Base-by-base conservation (phyloP, 1,284 basidiomycete genomes). In the Trichosporon asahii region DNA sequence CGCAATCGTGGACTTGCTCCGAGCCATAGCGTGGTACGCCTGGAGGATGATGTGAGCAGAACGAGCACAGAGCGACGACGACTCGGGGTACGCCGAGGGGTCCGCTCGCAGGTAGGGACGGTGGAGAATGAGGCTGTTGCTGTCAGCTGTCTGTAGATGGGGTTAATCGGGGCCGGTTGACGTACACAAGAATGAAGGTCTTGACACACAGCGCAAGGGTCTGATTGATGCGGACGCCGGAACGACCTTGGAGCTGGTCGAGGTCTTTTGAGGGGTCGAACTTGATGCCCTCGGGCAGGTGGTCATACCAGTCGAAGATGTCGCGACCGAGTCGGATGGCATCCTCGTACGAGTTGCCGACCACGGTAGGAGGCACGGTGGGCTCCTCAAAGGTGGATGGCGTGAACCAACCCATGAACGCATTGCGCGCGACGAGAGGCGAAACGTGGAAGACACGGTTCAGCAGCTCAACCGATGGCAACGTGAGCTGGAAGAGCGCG, bases 31-130 rank as follows among this genome's bases (percentile, higher is more conserved):
- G 11, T 68, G 71, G 73, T 80, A 83, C 9, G 81, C 81, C 27
- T 67, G 49, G 23, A 84, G 74, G 25, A 83, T 76, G 44, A 76
- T 76, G 70, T 81, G 80, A 1, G 82, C 80, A 1, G 83, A 79
- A 40, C 76, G 74, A 33, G 68, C 74, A 31, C 81, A 82, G 7
- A 82, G 77, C 11, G 77, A 78, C 5, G 78, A 73, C 18, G 83
- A 84, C 68, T 80, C 79, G n/a, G 80, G 79, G 70, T 83, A 83
- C 1, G 80, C 83, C 14, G 71, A 60, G 0, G 82, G 80, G 70
- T 84, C 82, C n/a, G 79, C 74, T 18, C 82, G 78, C 7, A 84
- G 78, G 65, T 84, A 84, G 2, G 83, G 82, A 29, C 82, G 76
- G 70, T 84, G 83, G 25, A 84, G 75, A 11, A 81, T 77, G 68